Evolutionary conservation across 352 stramenopile genomes (phyloP).

Genomic region (Pythium dissimile): DNA sequence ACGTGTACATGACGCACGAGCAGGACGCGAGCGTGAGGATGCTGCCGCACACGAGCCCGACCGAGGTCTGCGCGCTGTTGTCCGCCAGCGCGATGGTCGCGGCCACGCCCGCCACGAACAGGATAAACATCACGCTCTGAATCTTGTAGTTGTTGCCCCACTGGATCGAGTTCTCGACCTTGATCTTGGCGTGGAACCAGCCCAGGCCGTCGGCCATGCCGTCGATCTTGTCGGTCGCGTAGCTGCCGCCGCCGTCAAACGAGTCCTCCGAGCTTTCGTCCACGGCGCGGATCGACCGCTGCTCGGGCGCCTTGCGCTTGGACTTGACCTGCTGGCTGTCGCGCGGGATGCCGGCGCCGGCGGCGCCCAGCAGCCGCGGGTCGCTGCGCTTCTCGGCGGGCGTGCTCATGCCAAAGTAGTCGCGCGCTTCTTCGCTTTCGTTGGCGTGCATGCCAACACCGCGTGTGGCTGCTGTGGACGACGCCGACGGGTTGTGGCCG

Average conservation of each 20-base stretch:
- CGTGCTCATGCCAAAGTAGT: conserved; percentile 21
- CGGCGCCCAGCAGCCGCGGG: conserved; percentile 1
- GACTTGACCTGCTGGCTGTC: conserved; percentile 18
- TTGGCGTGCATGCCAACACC: neutral
- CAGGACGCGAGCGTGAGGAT: conserved; percentile 79
- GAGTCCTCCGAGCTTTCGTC: conserved; percentile 77
- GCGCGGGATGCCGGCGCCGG: conserved; percentile 15
- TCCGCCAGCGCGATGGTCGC: conserved; percentile 59
- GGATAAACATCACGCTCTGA: conserved; percentile 71
- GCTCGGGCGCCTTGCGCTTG: neutral
- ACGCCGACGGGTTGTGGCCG: neutral
- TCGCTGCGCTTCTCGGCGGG: conserved; percentile 13
- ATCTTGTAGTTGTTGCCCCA: conserved; percentile 90
- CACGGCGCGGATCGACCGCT: conserved; percentile 33
- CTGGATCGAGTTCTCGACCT: conserved; percentile 79
- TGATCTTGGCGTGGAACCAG: conserved; percentile 88
- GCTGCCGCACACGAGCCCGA: conserved; percentile 71
- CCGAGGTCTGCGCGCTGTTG: conserved; percentile 48
- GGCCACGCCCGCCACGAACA: conserved; percentile 53
- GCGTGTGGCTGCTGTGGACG: too few relatives aligned
- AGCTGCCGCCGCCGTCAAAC: conserved; percentile 68
- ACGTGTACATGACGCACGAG: conserved; percentile 73
- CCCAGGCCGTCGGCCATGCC: conserved; percentile 51
- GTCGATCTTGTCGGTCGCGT: conserved; percentile 60
- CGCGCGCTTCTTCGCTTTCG: neutral